phyloP scores from a whole-genome alignment of 2,329 filamentous ascomycete genomes.

The Harringtonia aguacate region DNA sequence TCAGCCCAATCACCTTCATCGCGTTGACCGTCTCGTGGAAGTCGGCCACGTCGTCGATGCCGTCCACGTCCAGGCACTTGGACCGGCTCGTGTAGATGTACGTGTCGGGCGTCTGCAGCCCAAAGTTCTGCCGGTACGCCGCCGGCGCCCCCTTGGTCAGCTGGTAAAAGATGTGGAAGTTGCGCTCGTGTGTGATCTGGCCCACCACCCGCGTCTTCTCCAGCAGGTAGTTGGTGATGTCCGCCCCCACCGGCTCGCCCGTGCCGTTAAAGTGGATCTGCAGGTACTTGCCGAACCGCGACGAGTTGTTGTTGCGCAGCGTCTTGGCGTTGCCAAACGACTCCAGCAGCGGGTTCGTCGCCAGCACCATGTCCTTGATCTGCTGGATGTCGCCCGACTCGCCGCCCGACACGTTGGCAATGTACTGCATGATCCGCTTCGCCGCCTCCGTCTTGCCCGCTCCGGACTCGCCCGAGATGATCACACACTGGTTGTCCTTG shows the following conservation, averaged over 20 bases:
- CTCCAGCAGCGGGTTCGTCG: constrained; percentile 92
- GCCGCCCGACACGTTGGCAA: constrained; percentile 81
- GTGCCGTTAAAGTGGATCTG: constrained; percentile 91
- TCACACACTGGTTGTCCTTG: constrained; percentile 97
- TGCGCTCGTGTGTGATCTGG: constrained; percentile 89
- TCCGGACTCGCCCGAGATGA: constrained; percentile 96
- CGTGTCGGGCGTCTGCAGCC: constrained; percentile 81
- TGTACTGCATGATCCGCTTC: constrained; percentile 99
- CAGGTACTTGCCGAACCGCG: constrained; percentile 94
- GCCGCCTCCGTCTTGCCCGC: constrained; percentile 98
- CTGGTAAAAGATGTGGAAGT: constrained; percentile 99
- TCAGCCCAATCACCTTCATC: constrained; percentile 88
- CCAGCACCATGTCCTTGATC: constrained; percentile 98
- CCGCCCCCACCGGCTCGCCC: constrained; percentile 88
- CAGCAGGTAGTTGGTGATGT: constrained; percentile 95
- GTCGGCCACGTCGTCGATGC: constrained; percentile 84
- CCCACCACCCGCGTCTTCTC: constrained; percentile 94
- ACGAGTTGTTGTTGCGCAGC: constrained; percentile 96
- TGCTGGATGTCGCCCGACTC: constrained; percentile 79
- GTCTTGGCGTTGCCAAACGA: constrained; percentile 99
- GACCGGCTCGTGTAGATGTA: constrained; percentile 91
- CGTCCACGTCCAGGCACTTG: constrained; percentile 88
- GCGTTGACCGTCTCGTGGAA: constrained; percentile 85
- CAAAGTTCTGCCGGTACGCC: constrained; percentile 77
- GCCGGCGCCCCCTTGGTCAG: constrained; percentile 92